phyloP scores from a whole-genome alignment of 2,329 filamentous ascomycete species.

The Fusarium tupiense region DNA sequence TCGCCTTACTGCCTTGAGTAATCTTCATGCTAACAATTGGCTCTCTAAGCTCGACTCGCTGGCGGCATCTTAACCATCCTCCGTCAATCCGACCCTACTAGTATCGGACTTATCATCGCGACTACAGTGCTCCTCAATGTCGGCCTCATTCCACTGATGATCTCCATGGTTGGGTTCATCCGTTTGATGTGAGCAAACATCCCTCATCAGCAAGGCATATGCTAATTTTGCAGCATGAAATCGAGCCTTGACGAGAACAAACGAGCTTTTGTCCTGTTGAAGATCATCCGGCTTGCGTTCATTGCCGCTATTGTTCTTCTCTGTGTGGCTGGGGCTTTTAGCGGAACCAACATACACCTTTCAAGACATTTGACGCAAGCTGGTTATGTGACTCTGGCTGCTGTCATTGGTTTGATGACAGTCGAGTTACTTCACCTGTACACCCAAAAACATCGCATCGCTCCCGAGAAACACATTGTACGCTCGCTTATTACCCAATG shows the following conservation, averaged over 20 bases:
- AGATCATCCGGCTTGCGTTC: background rate
- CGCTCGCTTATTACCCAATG: rapidly evolving
- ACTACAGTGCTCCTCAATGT: background rate
- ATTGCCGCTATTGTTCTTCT: background rate
- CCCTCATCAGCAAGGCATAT: rapidly evolving
- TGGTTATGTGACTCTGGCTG: background rate
- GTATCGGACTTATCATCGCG: background rate
- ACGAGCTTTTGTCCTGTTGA: rapidly evolving
- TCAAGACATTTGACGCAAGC: background rate
- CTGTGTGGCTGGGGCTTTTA: background rate
- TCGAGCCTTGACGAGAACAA: background rate
- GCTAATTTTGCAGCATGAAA: background rate
- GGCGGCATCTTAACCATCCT: background rate
- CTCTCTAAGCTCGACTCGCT: background rate
- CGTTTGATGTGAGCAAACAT: background rate
- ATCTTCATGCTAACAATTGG: rapidly evolving
- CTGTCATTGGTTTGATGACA: background rate
- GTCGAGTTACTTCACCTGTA: background rate
- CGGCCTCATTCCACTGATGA: background rate
- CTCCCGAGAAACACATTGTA: background rate
- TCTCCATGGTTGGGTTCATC: background rate
- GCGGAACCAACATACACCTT: background rate
- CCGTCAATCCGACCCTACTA: background rate
- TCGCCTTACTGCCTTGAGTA: rapidly evolving
- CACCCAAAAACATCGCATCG: background rate